Conservation (phyloP, 305 asterid species). For the Solanum chacoense region DNA sequence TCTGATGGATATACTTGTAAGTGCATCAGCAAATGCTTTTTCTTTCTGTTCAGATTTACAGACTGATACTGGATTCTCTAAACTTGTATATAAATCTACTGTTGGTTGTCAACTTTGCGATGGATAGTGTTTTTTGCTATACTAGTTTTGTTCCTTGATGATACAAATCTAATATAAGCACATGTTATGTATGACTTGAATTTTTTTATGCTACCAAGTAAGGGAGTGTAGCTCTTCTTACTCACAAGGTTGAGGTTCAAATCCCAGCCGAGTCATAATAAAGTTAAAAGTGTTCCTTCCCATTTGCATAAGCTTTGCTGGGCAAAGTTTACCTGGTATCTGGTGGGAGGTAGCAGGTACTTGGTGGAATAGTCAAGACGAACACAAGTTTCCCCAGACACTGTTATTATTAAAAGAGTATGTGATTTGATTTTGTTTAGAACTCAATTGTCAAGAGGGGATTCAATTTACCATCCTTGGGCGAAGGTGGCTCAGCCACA, state of each 20-base stretch:
- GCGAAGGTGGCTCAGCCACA: background rate
- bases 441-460: background rate
- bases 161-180: background rate
- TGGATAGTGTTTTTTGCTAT: background rate
- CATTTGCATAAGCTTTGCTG: background rate
- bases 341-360: background rate
- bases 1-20: slow-evolving; percentile 15
- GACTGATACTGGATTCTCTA: background rate
- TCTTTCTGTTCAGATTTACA: background rate
- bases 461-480: background rate
- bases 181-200: background rate
- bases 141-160: background rate
- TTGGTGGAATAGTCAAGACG: background rate
- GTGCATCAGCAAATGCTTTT: background rate
- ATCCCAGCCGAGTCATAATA: background rate
- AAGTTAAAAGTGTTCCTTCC: background rate
- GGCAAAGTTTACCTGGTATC: background rate
- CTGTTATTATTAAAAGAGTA: background rate
- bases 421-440: background rate
- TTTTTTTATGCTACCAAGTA: background rate
- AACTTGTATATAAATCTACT: background rate
- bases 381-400: background rate
- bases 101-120: background rate
- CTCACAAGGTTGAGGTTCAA: background rate
- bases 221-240: background rate